Base-by-base conservation (phyloP, 2,329 filamentous ascomycete genomes). In the Chaetomiaceae sp. region DNA sequence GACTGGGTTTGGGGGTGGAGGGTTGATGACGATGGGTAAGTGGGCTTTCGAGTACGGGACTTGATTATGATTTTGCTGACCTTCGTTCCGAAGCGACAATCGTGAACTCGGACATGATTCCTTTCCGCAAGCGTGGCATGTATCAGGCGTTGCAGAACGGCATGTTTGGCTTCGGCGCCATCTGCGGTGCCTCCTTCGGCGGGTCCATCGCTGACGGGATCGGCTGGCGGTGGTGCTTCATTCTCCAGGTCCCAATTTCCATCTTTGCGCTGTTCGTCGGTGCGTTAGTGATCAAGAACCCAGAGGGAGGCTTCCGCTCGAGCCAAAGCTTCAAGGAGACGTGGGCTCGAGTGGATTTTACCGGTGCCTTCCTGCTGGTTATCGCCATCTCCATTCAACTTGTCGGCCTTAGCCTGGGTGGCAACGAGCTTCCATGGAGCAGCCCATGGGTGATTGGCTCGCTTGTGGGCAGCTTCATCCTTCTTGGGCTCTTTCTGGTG, bases 1-100 rank as follows among this genome's bases (percentile, higher is more conserved):
- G 40, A 81, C 82, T n/a, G 86, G 86, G 0, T 74, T 89, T 50
- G 85, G 84, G 0, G 85, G 84, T 1, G 85, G 83, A 0, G 86
- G 85, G 0, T 69, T 87, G 10, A 80, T 86, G 69, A 84, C 84
- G 0, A 86, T 88, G 82, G 84, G 81, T 81, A 73, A 57, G 70
- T 7, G 11, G 9, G 5, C 14, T 14, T 8, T n/a, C 20, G 27
- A n/a, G 38, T n/a, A 6, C 4, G 9, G 7, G 2, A 16, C 14
- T 7, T 25, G n/a, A n/a, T 20, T 21, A 9, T 4, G 9, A 29
- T 4, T n/a, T 9, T 20, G 43, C 52, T 58, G 18, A 57, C 38
- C 3, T 5, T 0, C 21, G 2, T n/a, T n/a, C n/a, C n/a, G 14
- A 32, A 78, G 77, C 71, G 55, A 80, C 63, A 55, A 81, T 85